Base-by-base conservation (phyloP, 352 stramenopile species). In the Globisporangium polare region DNA sequence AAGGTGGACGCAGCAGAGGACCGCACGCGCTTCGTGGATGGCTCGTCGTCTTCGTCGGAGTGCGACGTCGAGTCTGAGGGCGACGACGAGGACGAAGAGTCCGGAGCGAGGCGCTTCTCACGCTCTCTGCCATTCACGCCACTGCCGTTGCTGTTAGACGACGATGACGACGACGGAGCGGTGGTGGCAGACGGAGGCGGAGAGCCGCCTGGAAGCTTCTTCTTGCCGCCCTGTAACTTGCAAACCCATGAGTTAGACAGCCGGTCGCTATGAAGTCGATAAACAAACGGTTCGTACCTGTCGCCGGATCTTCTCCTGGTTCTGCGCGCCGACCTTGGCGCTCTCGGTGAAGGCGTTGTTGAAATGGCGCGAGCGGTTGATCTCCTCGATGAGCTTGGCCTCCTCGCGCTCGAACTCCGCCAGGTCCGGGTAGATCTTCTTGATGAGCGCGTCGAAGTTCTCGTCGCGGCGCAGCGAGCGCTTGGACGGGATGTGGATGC, bases 401-500 rank as follows among this genome's bases (percentile, higher is more conserved):
- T 97, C 89, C 12, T 93, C 69, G 50, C 73, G 60, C 54, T 92
- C 82, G 33, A 95, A 88, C 49, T 85, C 78, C 55, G 86, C 80
- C 52, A 95, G 56, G 58, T 97, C 80, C 2, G 88, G 87, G 69
- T 96, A 88, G 50, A 97, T 95, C 47, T 85, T 92, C 39, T 68
- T 59, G 49, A 97, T 92, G 6, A 97, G 74, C 42, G 74, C 73
- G 58, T 97, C 89, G 60, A 96, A 97, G 56, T 95, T 96, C 10
- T 66, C 58, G 72, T 97, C 90, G 5, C 73, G 66, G 8, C 87
- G 84, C 52, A 97, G 73, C 55, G 83, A 94, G 26, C 90, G 84
- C 62, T 92, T 85, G 31, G 79, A 92, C 22, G 90, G 88, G 55
- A 97, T 96, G 62, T 95, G 86, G 42, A 96, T 92, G 53, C 91